A percentile compares a stretch with the other conserved stretches of the same genome.
Conservation (phyloP, 1,284 basidiomycete genomes). For the Leucoagaricus sp. region DNA sequence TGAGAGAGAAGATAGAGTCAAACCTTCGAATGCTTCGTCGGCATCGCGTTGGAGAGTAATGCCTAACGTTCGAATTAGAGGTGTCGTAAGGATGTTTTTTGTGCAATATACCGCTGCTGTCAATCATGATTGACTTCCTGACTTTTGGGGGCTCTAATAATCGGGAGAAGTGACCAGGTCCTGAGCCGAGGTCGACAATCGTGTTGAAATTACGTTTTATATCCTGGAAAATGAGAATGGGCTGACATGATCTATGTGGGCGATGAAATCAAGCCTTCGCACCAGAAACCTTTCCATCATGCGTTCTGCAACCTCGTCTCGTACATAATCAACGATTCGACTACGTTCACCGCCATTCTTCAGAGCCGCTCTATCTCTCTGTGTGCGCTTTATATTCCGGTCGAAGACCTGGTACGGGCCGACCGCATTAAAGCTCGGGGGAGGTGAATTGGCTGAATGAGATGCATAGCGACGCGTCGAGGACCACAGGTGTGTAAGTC, state of each 20-base stretch:
- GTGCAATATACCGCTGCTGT: conserved; percentile 69
- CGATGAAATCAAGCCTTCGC: conserved; percentile 22
- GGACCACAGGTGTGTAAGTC: conserved; percentile 18
- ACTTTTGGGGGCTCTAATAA: conserved; percentile 76
- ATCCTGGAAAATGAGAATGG: conserved; percentile 58
- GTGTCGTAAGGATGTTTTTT: neutral
- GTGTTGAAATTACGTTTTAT: conserved; percentile 84
- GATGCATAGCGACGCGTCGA: conserved; percentile 40
- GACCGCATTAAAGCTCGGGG: conserved; percentile 42
- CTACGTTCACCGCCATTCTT: conserved; percentile 61
- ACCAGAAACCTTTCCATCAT: conserved; percentile 89
- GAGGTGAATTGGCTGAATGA: conserved; percentile 33
- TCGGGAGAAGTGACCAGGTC: conserved; percentile 91
- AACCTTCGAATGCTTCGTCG: conserved; percentile 77
- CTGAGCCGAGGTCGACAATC: conserved; percentile 91
- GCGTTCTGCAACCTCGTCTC: conserved; percentile 88
- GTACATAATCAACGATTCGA: conserved; percentile 88
- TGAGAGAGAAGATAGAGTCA: conserved; percentile 16
- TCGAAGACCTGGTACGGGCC: conserved; percentile 88
- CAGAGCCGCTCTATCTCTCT: conserved; percentile 77
- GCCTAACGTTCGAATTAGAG: conserved; percentile 40
- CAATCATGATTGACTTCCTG: conserved; percentile 83
- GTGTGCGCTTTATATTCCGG: conserved; percentile 77
- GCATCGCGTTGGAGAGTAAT: conserved; percentile 71
- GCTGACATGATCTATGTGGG: neutral